These are phyloP conservation scores for Davidsoniella australis DNA, from an alignment of 2,329 filamentous ascomycete genomes.

Conservation along the genomic window DNA sequence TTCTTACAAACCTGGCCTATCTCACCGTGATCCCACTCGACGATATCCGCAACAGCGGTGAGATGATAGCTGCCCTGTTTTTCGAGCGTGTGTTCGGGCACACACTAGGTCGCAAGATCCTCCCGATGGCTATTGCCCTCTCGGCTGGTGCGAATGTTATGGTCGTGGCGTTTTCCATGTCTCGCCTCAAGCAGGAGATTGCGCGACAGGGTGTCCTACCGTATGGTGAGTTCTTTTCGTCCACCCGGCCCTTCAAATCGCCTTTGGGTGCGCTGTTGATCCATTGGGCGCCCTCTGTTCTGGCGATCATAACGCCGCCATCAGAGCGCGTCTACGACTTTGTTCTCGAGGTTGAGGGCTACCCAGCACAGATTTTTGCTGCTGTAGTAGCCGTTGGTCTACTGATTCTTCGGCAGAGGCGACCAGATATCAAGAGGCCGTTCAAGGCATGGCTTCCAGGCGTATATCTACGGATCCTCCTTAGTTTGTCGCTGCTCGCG, in stretches of 20 bases:
- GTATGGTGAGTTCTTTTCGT: slow-evolving; percentile 41
- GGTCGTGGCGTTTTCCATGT: slow-evolving; percentile 52
- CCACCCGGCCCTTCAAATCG: slow-evolving; percentile 48
- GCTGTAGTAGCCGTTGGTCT: slow-evolving; percentile 41
- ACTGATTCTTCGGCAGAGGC: slow-evolving; percentile 39
- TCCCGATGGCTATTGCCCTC: slow-evolving; percentile 48
- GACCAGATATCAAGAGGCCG: slow-evolving; percentile 42
- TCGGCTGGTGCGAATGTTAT: slow-evolving; percentile 57
- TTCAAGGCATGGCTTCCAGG: slow-evolving; percentile 49
- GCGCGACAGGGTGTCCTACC: slow-evolving; percentile 55
- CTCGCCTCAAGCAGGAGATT: slow-evolving; percentile 55
- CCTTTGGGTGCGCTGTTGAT: slow-evolving; percentile 51
- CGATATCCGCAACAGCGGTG: slow-evolving; percentile 48
- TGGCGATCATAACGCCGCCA: slow-evolving; percentile 49
- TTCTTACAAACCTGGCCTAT: slow-evolving; percentile 47
- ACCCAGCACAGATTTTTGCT: slow-evolving; percentile 43
- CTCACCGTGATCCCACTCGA: slow-evolving; percentile 50
- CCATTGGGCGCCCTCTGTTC: slow-evolving; percentile 49
- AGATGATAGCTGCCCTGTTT: slow-evolving; percentile 50
- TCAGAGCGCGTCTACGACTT: slow-evolving; percentile 53
- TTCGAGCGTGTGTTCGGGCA: slow-evolving; percentile 47
- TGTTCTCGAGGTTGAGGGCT: slow-evolving; percentile 55
- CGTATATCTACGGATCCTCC: slow-evolving; percentile 34
- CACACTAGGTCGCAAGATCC: slow-evolving; percentile 35
- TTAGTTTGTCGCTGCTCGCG: slow-evolving; percentile 37